phyloP scores from a whole-genome alignment of 768 basidiomycete species.

The Pulveroboletus sp. region DNA sequence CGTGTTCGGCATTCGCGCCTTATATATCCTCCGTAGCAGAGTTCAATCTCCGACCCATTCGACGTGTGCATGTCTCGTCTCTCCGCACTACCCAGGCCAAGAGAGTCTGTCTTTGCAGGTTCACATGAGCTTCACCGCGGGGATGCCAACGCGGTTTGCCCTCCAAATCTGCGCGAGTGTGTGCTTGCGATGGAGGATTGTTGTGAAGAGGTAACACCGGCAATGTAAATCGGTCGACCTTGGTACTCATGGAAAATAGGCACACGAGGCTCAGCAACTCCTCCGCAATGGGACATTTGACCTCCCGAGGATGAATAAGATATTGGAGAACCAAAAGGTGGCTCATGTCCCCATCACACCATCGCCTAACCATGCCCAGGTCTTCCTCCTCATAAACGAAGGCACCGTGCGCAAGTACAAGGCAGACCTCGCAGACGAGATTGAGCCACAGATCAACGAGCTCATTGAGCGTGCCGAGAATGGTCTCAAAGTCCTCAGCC shows the following conservation, averaged over 20 bases:
- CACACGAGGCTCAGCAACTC: slow-evolving; percentile 62
- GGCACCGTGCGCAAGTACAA: slow-evolving; percentile 70
- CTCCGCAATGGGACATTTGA: slow-evolving; percentile 69
- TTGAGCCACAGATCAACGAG: slow-evolving; percentile 76
- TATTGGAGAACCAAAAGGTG: slow-evolving; percentile 57
- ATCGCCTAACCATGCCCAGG: slow-evolving; percentile 37
- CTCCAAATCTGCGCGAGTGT: slow-evolving; percentile 69
- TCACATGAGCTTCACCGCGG: slow-evolving; percentile 61
- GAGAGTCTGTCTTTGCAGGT: slow-evolving; percentile 71
- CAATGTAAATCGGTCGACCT: background rate
- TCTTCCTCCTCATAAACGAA: slow-evolving; percentile 72
- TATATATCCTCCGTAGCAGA: slow-evolving; percentile 24
- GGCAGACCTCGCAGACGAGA: slow-evolving; percentile 67
- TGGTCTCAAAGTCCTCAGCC: slow-evolving; percentile 55
- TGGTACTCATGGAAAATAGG: slow-evolving; percentile 34
- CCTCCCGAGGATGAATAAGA: slow-evolving; percentile 62
- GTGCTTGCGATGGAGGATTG: slow-evolving; percentile 77
- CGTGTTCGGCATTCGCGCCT: slow-evolving; percentile 19
- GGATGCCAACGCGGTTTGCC: slow-evolving; percentile 61
- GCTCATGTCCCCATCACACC: background rate
- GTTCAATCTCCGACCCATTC: slow-evolving; percentile 25
- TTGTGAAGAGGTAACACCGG: slow-evolving; percentile 59
- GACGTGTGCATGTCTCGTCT: slow-evolving; percentile 38
- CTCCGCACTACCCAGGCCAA: slow-evolving; percentile 42
- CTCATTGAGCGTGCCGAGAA: slow-evolving; percentile 68